Base-by-base conservation (phyloP, 768 basidiomycete genomes). In the Sporobolomyces phaffii region DNA sequence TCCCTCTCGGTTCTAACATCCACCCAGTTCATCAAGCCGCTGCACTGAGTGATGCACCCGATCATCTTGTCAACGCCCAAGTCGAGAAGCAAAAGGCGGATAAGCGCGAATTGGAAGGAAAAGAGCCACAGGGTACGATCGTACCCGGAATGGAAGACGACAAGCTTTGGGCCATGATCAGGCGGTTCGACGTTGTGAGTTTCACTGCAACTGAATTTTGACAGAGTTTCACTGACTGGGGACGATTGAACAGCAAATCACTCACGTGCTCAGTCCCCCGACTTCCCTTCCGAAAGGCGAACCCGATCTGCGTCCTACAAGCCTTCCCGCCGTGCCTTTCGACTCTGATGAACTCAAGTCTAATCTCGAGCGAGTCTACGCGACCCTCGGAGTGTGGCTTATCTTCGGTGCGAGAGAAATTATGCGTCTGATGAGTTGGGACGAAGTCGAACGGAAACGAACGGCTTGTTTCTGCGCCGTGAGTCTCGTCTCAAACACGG, bases 111-210 rank as follows among this genome's bases (percentile, higher is more conserved):
- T 9, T 78, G 10, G 5, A 28, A 7, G 70, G 65, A 18, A 22
- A 49, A 7, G 62, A 64, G 50, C 58, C 58, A 5, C 26, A 70
- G 28, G 79, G 79, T 4, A 79, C 77, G 14, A 64, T 80, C 31
- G 75, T 79, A 0, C 50, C 62, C 36, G 79, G 79, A 10, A 51
- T 79, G 15, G 79, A 79, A 65, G 79, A 80, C 73, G 79, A 79
- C 65, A 72, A 74, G 45, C 69, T 80, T 3, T 79, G 73, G 72
- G 72, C 77, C 0, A 75, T 78, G 75, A 61, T 79, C 22, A 71
- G 79, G 26, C 38, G 77, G 14, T 79, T 80, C 58, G 77, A 80
- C 56, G 62, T 64, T 56, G 78, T 78, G 34, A 54, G 77, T 73
- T 41, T 33, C 10, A n/a, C n/a, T n/a, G n/a, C n/a, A n/a, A n/a